Base-by-base conservation (phyloP, 1,139 yeast species). In the Hyphopichia khmerensis region DNA sequence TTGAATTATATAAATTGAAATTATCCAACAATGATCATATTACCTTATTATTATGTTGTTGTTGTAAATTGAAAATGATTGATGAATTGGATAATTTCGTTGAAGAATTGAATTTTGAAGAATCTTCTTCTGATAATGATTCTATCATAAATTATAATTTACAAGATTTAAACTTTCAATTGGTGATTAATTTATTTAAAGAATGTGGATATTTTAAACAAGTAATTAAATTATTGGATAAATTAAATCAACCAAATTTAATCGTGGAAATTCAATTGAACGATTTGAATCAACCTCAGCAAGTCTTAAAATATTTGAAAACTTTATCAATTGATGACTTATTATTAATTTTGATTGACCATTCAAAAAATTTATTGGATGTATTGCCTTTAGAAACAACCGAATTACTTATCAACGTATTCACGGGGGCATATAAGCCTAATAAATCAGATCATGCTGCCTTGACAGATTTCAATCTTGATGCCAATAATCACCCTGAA, bases 341-440 rank as follows among this genome's bases (percentile, higher is more conserved):
- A 11, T 67, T 91, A 31, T 69, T 91, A 36, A 82, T 88, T 15
- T 67, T 93, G 41, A 67, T 79, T 17, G 85, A 82, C 34, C 83
- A 80, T 55, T 83, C 95, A 3, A 80, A 87, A 46, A 60, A 68
- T 0, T 65, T 93, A 31, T 67, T 93, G 39, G 87, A 86, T 40
- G 62, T 72, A 40, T 66, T 80, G 36, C 98, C 99, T 0, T 78
- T 86, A 45, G 91, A 86, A 47, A 86, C 96, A 0, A 90, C 96
- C 0, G 84, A 84, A 34, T 64, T 93, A 35, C 69, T 91, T 43
- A 91, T 93, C 43, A 86, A 87, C 35, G 86, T 91, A 1, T 93
- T 93, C 59, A 91, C 98, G 0, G 98, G 98, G 0, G 81, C 79
- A 44, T 93, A 84, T 56, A 65, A 65, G 16, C 87, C 93, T 1